These are phyloP conservation scores for Penicillium salamii DNA, from an alignment of 495 filamentous ascomycete species.

Conservation along the genomic window DNA sequence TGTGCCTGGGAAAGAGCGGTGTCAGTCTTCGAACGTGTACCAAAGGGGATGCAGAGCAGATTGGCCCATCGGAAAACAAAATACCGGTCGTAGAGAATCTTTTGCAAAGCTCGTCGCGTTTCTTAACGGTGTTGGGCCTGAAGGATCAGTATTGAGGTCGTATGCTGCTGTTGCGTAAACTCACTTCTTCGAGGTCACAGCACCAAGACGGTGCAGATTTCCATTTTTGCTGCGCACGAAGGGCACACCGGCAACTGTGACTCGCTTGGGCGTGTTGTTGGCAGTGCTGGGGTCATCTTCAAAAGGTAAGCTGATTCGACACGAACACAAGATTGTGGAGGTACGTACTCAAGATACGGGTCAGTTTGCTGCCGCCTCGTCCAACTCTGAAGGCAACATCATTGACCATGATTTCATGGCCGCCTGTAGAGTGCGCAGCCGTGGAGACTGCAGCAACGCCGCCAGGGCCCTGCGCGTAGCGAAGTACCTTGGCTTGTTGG, in stretches of 20 bases:
- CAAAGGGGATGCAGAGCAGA: constrained; percentile 5
- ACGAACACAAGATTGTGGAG: constrained; percentile 1
- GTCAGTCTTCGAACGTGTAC: constrained; percentile 17
- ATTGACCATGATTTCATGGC: constrained; percentile 70
- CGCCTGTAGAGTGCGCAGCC: constrained; percentile 26
- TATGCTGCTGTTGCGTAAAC: neutral
- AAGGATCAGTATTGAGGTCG: constrained; percentile 14
- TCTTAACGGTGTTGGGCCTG: constrained; percentile 52
- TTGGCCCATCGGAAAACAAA: constrained; percentile 24
- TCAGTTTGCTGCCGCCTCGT: constrained; percentile 81
- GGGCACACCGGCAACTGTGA: constrained; percentile 74
- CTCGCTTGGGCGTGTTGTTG: constrained; percentile 73
- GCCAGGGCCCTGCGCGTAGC: constrained; percentile 45
- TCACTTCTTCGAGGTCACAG: constrained; percentile 44
- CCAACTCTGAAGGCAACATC: constrained; percentile 74
- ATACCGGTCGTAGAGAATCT: constrained; percentile 91
- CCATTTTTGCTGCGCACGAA: constrained; percentile 90
- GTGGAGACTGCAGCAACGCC: constrained; percentile 32
- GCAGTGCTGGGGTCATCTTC: constrained; percentile 60
- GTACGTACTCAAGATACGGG: constrained; percentile 67
- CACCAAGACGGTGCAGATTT: constrained; percentile 71
- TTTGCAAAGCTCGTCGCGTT: constrained; percentile 79
- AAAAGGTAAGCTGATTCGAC: constrained; percentile 43
- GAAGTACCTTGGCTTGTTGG: constrained; percentile 57
- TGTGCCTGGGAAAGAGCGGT: constrained; percentile 56